Percentiles rank a stretch among this genome's conserved stretches.
Evolutionary conservation across 192 early-diverging fungal genomes (phyloP).

Genomic region (Lobulomyces angularis): DNA sequence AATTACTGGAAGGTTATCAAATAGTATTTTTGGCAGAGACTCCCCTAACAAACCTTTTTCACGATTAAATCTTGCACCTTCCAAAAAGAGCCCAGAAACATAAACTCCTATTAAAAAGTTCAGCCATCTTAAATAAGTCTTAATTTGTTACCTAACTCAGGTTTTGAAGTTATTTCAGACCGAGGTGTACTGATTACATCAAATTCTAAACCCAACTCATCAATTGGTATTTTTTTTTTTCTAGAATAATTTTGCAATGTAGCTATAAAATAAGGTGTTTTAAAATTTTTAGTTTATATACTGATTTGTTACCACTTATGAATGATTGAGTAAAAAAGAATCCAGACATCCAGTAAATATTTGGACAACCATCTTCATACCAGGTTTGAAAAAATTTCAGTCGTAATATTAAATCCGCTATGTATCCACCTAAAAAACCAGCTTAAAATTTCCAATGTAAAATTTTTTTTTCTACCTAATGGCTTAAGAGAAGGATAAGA

Average conservation of each 20-base stretch:
- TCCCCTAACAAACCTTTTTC: conserved; percentile 33
- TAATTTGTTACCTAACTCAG: too few species aligned
- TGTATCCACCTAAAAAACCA: conserved; percentile 40
- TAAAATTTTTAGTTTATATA: neutral
- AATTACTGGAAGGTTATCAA: conserved; percentile 45
- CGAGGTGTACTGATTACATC: conserved; percentile 23
- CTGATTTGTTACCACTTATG: conserved; percentile 34
- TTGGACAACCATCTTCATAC: conserved; percentile 39
- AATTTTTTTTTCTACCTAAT: too few species aligned
- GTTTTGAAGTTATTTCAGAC: conserved; percentile 9
- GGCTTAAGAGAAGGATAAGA: conserved; percentile 52
- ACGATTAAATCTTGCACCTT: conserved; percentile 42
- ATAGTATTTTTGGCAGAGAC: conserved; percentile 42
- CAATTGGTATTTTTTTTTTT: conserved; percentile 46
- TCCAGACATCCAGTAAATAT: conserved; percentile 51
- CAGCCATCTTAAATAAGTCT: too few species aligned
- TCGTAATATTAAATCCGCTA: conserved; percentile 37
- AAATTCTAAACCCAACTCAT: conserved; percentile 42
- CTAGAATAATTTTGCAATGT: conserved; percentile 52
- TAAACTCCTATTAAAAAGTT: conserved; percentile 44
- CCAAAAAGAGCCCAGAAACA: conserved; percentile 39
- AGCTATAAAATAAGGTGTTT: conserved; percentile 15
- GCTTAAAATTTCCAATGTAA: too few species aligned
- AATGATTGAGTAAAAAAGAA: conserved; percentile 62
- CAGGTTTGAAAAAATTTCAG: conserved; percentile 45